Evolutionary conservation across 129 eudicot species (phyloP).

Genomic region (Calendula officinalis): DNA sequence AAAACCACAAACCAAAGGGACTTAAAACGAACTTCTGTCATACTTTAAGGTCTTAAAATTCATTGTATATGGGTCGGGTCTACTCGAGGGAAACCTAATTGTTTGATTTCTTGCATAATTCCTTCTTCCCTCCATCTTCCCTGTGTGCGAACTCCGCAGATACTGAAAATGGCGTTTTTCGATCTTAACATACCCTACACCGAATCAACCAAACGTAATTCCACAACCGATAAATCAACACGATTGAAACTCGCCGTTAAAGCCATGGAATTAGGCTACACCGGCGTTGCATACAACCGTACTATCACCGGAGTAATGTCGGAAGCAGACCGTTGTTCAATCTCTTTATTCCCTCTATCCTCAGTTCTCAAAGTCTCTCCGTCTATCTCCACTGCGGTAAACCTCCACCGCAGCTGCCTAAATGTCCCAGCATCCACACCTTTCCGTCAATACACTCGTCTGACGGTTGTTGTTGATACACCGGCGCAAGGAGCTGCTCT

Average conservation of each 20-base stretch:
- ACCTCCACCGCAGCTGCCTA: constrained; percentile 59
- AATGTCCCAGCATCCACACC: constrained; percentile 47
- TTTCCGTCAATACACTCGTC: constrained; percentile 76
- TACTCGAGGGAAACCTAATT: constrained; percentile 18
- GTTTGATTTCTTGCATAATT: background rate
- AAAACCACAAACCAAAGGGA: background rate
- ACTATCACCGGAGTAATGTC: constrained; percentile 74
- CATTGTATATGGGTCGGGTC: constrained; percentile 12
- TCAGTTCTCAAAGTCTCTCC: constrained; percentile 52
- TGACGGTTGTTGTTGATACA: constrained; percentile 62
- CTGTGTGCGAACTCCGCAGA: background rate
- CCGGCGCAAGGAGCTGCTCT: constrained; percentile 57
- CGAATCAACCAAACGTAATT: constrained; percentile 47
- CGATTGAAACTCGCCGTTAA: constrained; percentile 67
- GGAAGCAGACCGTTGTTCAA: constrained; percentile 62
- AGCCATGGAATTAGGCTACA: constrained; percentile 80
- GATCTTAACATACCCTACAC: constrained; percentile 81
- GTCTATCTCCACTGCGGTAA: constrained; percentile 50
- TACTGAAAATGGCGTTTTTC: constrained; percentile 59
- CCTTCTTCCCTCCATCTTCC: constrained; percentile 28
- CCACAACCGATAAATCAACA: constrained; percentile 36
- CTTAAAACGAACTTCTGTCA: background rate
- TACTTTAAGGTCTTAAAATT: background rate
- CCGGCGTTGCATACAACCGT: constrained; percentile 80
- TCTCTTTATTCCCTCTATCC: constrained; percentile 48